Evolutionary conservation across 768 basidiomycete species (phyloP), one percentile per base, ranked within the genome.

Genomic region (Amyloporia xantha): DNA sequence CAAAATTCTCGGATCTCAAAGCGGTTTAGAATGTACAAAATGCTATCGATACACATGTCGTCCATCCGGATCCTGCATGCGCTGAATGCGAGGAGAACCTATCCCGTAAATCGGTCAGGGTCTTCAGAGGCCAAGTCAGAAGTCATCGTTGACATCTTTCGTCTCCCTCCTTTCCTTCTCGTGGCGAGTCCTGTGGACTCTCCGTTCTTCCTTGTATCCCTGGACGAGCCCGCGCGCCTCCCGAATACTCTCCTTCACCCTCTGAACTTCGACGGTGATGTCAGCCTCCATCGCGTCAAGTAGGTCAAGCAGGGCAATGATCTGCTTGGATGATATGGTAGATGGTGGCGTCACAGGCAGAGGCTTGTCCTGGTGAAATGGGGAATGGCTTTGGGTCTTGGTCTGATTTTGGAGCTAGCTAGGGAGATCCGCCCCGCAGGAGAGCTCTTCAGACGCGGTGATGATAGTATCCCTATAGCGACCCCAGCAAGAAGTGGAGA

Each of bases 231-330:
- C 41, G 21, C 58, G 56, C 21, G 61, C 44, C 48, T 65, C 64
- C 35, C 55, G 47, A 43, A 65, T 61, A 25, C 51, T 45, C n/a
- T 56, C 53, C 24, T 53, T 50, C 13, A 65, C 58, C 46, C 64
- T 61, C 28, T 59, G 52, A 12, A 62, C 60, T 25, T 65, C 38
- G 13, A 50, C 52, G 3, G 50, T 53, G 23, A 70, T 55, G 48
- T 71, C 70, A 35, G 57, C 54, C 47, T 71, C 66, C 54, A 68
- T 59, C 20, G 46, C 25, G 40, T 69, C 67, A 11, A 74, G 60
- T 25, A 71, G 57, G 47, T 66, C 55, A 15, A 68, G 60, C 33
- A 70, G 49, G 6, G 58, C 45, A 42, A 64, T 56, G 44, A 68
- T 62, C 21, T 62, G 60, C 19, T 54, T 54, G 2, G 64, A 53